These are phyloP conservation scores for Guyanaporus albipodus DNA, from an alignment of 768 basidiomycete genomes.

Conservation along the genomic window DNA sequence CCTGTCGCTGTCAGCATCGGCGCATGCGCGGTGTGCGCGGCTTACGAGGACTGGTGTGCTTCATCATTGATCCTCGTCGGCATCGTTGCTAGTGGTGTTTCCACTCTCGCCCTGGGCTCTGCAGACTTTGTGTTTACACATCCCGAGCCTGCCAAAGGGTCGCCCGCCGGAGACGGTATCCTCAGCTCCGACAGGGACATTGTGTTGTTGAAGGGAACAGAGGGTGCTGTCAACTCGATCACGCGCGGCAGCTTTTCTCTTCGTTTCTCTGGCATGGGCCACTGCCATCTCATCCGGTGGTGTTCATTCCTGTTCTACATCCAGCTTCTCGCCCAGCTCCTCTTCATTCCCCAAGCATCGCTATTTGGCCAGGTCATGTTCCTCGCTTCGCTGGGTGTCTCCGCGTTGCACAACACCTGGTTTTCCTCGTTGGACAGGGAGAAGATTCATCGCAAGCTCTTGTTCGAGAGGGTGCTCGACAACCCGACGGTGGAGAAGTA, in stretches of 20 bases:
- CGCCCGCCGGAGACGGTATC: slow-evolving; percentile 29
- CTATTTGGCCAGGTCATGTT: slow-evolving; percentile 32
- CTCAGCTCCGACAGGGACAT: slow-evolving; percentile 18
- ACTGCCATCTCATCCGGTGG: slow-evolving; percentile 14
- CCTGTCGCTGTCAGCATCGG: slow-evolving; percentile 22
- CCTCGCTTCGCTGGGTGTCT: slow-evolving; percentile 23
- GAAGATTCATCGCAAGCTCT: slow-evolving; percentile 12
- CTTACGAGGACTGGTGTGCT: slow-evolving; percentile 25
- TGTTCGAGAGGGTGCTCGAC: slow-evolving; percentile 9
- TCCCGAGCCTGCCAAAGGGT: slow-evolving; percentile 21
- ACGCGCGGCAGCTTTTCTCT: slow-evolving; percentile 22
- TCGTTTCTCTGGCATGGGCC: slow-evolving; percentile 12
- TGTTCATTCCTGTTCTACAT: slow-evolving; percentile 20
- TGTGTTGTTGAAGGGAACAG: slow-evolving; percentile 25
- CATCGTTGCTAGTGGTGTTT: slow-evolving; percentile 29
- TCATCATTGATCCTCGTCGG: slow-evolving; percentile 30
- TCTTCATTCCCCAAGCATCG: slow-evolving; percentile 30
- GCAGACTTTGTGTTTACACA: slow-evolving; percentile 20
- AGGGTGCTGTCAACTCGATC: slow-evolving; percentile 27
- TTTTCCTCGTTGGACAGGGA: slow-evolving; percentile 30
- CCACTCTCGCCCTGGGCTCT: slow-evolving; percentile 24
- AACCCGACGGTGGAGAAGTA: slow-evolving; percentile 15
- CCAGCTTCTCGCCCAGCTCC: slow-evolving; percentile 28
- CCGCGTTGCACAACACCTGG: slow-evolving; percentile 25
- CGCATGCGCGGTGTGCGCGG: slow-evolving; percentile 18